Conservation (phyloP, 1,139 yeast species). For the Komagataea norvegica region DNA sequence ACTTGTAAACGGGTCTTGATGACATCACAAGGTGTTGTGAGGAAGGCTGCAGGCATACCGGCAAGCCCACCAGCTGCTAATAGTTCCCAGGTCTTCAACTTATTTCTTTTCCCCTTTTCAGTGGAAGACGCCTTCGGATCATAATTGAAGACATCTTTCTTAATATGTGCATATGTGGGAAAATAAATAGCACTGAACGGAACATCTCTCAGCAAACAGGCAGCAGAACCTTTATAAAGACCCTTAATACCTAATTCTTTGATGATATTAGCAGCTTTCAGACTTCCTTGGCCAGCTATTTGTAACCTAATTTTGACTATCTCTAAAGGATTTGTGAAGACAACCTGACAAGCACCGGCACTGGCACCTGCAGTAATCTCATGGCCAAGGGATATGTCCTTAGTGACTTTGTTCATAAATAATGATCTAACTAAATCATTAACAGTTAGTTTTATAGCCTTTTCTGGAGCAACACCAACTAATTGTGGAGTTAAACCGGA, state of each 20-base stretch:
- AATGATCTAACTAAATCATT: slow-evolving; percentile 81
- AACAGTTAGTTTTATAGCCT: slow-evolving; percentile 93
- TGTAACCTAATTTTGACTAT: slow-evolving; percentile 93
- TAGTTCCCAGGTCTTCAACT: slow-evolving; percentile 76
- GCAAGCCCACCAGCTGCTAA: slow-evolving; percentile 90
- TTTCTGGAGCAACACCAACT: slow-evolving; percentile 97
- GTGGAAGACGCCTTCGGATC: slow-evolving; percentile 48
- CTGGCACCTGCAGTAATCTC: slow-evolving; percentile 87
- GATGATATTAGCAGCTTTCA: slow-evolving; percentile 69
- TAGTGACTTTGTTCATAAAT: slow-evolving; percentile 54
- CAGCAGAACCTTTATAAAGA: slow-evolving; percentile 84
- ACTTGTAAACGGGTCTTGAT: slow-evolving; percentile 93
- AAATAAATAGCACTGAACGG: slow-evolving; percentile 97
- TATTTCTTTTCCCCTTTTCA: slow-evolving; percentile 38
- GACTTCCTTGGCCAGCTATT: slow-evolving; percentile 72
- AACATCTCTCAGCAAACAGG: slow-evolving; percentile 91
- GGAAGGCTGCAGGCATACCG: slow-evolving; percentile 96
- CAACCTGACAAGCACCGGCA: slow-evolving; percentile 96
- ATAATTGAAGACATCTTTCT: slow-evolving; percentile 74
- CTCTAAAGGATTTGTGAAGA: slow-evolving; percentile 94
- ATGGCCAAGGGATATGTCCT: slow-evolving; percentile 58
- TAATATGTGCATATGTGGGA: slow-evolving; percentile 94
- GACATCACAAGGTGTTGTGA: slow-evolving; percentile 96
- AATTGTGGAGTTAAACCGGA: slow-evolving; percentile 93
- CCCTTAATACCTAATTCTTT: slow-evolving; percentile 79